phyloP scores from a whole-genome alignment of 140 eudicot genomes.

The Cichorium intybus region DNA sequence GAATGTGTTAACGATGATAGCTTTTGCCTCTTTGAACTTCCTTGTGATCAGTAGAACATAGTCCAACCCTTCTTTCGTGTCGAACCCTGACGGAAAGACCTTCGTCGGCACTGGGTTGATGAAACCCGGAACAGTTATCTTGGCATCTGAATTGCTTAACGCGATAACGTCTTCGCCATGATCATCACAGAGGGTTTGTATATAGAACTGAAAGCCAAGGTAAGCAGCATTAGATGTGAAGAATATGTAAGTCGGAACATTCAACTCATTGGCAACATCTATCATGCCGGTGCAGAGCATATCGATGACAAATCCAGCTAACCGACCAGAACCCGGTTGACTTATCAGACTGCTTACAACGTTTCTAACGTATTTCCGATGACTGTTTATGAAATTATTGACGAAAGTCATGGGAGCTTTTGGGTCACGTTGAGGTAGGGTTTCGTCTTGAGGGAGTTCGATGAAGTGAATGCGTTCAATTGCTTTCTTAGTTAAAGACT shows the following conservation, averaged over 20 bases:
- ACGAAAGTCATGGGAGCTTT: constrained; percentile 14
- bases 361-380: constrained; percentile 22
- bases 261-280: constrained; percentile 43
- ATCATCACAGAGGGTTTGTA: constrained; percentile 23
- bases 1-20: constrained; percentile 33
- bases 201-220: constrained; percentile 19
- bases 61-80: constrained; percentile 5
- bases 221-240: constrained; percentile 34
- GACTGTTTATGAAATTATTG: constrained; percentile 14
- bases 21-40: constrained; percentile 26
- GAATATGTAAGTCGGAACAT: constrained; percentile 32
- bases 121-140: constrained; percentile 21
- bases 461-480: constrained; percentile 20
- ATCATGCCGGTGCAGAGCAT: constrained; percentile 38
- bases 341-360: constrained; percentile 14
- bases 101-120: constrained; percentile 25
- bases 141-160: constrained; percentile 18
- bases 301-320: constrained; percentile 34
- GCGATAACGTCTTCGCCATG: constrained; percentile 8
- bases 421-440: background rate
- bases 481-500: constrained; percentile 1
- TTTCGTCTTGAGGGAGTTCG: constrained; percentile 25
- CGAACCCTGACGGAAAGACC: constrained; percentile 3
- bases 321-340: constrained; percentile 6
- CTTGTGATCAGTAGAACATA: background rate